Conservation (phyloP, 768 basidiomycete genomes). For the Termitomyces sp. region DNA sequence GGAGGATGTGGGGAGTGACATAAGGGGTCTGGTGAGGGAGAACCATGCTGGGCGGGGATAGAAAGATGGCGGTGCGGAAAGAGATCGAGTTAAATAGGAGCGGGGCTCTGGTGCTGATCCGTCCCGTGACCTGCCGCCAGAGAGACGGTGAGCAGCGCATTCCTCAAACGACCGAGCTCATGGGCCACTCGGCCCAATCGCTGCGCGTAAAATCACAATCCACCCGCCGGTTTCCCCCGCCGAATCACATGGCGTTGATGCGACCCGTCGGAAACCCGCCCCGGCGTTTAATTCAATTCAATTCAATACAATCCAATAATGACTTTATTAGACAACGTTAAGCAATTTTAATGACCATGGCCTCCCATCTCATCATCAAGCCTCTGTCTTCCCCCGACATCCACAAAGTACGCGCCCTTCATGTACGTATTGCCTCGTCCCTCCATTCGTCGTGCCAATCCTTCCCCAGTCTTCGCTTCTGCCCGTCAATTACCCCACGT, state of each 20-base stretch:
- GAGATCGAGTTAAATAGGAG: constrained; percentile 15
- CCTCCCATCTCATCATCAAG: constrained; percentile 27
- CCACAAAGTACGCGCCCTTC: constrained; percentile 29
- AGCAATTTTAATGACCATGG: too few species aligned
- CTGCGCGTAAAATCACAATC: constrained; percentile 7
- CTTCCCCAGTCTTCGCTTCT: constrained; percentile 27
- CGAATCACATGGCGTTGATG: constrained; percentile 14
- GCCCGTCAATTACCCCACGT: constrained; percentile 33
- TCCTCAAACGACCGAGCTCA: constrained; percentile 27
- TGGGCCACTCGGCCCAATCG: constrained; percentile 10
- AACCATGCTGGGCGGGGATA: constrained; percentile 45
- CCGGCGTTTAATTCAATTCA: too few species aligned
- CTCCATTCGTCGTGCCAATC: too few species aligned
- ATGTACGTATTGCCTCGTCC: constrained; percentile 26
- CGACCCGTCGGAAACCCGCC: constrained; percentile 11
- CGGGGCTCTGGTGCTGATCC: constrained; percentile 14
- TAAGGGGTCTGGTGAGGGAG: constrained; percentile 73
- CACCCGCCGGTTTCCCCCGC: constrained; percentile 24
- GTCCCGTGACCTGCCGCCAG: constrained; percentile 18
- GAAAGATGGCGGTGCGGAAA: constrained; percentile 13
- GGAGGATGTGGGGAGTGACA: constrained; percentile 85
- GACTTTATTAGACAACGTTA: too few species aligned
- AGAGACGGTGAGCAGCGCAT: constrained; percentile 17
- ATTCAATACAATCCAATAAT: too few species aligned
- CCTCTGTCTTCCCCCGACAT: constrained; percentile 31